These are phyloP conservation scores for Pseudoturritis turrita DNA, from an alignment of 345 rosid species.

Conservation along the genomic window DNA sequence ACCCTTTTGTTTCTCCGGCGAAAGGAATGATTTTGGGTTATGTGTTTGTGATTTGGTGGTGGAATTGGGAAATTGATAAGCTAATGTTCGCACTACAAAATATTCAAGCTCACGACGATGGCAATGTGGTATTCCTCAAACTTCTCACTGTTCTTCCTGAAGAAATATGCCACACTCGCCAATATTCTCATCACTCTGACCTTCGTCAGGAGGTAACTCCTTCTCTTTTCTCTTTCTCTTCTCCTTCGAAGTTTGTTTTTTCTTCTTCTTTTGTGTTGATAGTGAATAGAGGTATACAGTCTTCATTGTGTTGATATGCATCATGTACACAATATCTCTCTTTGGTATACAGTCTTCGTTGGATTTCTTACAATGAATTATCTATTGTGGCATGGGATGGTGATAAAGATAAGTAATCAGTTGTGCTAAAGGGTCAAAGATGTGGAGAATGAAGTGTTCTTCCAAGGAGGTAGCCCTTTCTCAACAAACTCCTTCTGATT, in stretches of 20 bases:
- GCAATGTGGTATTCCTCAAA: conserved; percentile 79
- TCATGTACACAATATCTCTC: too few relatives aligned
- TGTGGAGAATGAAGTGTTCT: too few relatives aligned
- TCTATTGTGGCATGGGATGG: too few relatives aligned
- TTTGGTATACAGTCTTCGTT: too few relatives aligned
- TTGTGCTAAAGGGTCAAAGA: too few relatives aligned
- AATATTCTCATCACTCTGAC: conserved; percentile 41
- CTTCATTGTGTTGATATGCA: too few relatives aligned
- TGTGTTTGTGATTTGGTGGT: conserved; percentile 1
- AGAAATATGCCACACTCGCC: conserved; percentile 69
- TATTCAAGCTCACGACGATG: conserved; percentile 71
- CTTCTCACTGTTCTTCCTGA: conserved; percentile 95
- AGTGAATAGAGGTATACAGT: too few relatives aligned
- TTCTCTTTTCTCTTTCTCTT: conserved; percentile 7
- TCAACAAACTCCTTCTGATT: too few relatives aligned
- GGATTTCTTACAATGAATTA: too few relatives aligned
- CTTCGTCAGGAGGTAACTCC: conserved; percentile 17
- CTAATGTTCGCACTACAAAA: conserved; percentile 74
- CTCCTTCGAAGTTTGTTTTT: background rate
- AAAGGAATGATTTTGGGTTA: background rate
- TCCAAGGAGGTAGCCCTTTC: too few relatives aligned
- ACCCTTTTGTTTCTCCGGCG: conserved; percentile 7
- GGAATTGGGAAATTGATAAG: conserved; percentile 46
- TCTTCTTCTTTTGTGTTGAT: background rate
- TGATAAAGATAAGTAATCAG: too few relatives aligned